phyloP scores from a whole-genome alignment of 208 protist species.

The Crithidia sp. region DNA sequence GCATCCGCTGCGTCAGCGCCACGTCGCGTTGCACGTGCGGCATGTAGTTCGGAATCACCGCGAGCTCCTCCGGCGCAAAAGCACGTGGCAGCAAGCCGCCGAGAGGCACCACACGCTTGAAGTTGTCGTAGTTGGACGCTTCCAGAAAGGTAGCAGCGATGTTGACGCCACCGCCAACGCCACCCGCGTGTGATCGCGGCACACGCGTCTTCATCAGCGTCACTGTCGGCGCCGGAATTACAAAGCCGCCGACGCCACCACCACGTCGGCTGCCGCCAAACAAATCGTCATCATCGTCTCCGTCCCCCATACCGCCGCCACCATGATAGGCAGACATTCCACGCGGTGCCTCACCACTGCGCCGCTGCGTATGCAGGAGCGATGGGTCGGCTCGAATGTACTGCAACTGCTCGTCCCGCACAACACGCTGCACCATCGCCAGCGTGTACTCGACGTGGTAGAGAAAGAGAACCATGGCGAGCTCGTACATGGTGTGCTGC shows the following conservation, averaged over 20 bases:
- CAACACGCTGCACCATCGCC: conserved; percentile 66
- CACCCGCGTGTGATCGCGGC: conserved; percentile 12
- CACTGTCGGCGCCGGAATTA: conserved; percentile 1
- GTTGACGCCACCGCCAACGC: neutral
- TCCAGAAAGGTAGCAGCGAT: conserved; percentile 49
- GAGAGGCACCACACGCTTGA: conserved; percentile 60
- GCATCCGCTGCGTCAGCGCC: conserved; percentile 24
- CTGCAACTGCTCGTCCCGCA: conserved; percentile 77
- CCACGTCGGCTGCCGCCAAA: neutral
- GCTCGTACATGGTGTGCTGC: conserved; percentile 82
- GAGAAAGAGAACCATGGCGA: conserved; percentile 84
- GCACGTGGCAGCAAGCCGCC: conserved; percentile 70
- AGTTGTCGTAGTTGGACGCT: conserved; percentile 78
- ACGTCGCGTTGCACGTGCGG: conserved; percentile 62
- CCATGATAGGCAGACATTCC: neutral
- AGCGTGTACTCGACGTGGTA: conserved; percentile 76
- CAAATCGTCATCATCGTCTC: neutral
- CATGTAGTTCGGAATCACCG: conserved; percentile 56
- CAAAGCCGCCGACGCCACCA: neutral
- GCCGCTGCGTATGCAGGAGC: neutral
- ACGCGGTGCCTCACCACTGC: neutral
- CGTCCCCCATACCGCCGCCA: neutral
- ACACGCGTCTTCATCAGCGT: conserved; percentile 22
- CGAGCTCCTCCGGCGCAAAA: conserved; percentile 43
- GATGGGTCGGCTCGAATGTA: conserved; percentile 62